Evolutionary conservation across 2,329 filamentous ascomycete genomes (phyloP), one percentile per base, ranked within the genome.

Genomic region (Sphaceloma murrayae): DNA sequence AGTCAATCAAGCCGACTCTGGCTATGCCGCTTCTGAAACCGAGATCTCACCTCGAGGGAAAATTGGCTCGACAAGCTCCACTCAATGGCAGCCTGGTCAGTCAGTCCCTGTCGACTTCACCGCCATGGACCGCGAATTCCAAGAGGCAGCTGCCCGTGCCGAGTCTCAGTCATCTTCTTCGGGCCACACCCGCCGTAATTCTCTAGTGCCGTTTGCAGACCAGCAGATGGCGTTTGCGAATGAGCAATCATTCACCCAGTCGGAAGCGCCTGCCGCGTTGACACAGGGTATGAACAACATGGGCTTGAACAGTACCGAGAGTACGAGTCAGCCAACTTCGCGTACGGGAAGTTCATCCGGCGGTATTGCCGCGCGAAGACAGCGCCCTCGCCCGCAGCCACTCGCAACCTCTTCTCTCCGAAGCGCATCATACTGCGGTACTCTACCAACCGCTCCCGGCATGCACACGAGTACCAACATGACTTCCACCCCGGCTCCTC

Each of bases 381-480:
- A 66, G 33, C 60, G 63, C 43, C 57, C 55, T 10, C 59, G 56
- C 14, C 65, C 58, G 47, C 62, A 61, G 48, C 66, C 59, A 43
- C 58, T 62, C 48, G 66, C 54, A 50, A 58, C 55, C 39, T 65
- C 48, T 50, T 64, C 58, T 34, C 56, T 59, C 47, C 57, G 58
- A 51, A 70, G 64, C 52, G 62, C 57, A 24, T 67, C 65, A 0
- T 67, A 66, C 52, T 62, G 57, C 19, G 58, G 59, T 31, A 57
- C 60, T 6, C 59, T 66, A 59, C 58, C 59, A 17, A 61, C 63
- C 47, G 58, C 67, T 29, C 61, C 65, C 2, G 51, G 51, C 22
- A 52, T 54, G 10, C 87, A 73, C 4, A 75, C 75, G 50, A 30
- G 21, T 8, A n/a, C 21, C n/a, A 32, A 16, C 14, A 16, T 38